phyloP scores from a whole-genome alignment of 345 rosid genomes.

The Syzygium jambos region DNA sequence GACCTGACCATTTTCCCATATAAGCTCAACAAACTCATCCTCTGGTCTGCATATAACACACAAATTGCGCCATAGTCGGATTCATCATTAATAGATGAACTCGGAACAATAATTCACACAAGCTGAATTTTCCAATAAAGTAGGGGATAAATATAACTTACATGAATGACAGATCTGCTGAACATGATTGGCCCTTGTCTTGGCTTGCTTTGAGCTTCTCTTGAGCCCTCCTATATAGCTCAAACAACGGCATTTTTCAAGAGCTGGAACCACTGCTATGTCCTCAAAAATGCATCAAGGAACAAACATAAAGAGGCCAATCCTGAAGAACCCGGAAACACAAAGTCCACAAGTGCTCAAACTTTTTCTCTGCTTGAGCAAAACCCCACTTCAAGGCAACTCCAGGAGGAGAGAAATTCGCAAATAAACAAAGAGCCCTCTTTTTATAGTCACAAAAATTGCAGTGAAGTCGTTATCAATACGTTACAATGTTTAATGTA shows the following conservation, averaged over 20 bases:
- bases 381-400: background rate
- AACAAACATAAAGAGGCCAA: background rate
- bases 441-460: background rate
- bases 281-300: background rate
- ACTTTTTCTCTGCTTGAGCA: background rate
- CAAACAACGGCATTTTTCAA: slow-evolving; percentile 71
- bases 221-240: slow-evolving; percentile 48
- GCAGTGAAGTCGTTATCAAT: background rate
- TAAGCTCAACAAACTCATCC: slow-evolving; percentile 58
- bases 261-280: background rate
- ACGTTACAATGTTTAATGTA: background rate
- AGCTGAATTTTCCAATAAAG: background rate
- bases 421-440: background rate
- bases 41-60: slow-evolving; percentile 41
- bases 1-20: slow-evolving; percentile 75
- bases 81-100: background rate
- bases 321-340: background rate
- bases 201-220: slow-evolving; percentile 34
- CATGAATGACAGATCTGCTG: slow-evolving; percentile 39
- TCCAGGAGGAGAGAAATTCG: background rate
- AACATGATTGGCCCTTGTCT: slow-evolving; percentile 22
- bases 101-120: background rate
- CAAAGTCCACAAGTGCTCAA: background rate
- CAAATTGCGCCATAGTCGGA: background rate
- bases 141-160: slow-evolving; percentile 28